These are phyloP conservation scores for Hippophae rhamnoides DNA, from an alignment of 306 rosid species.

Conservation along the genomic window DNA sequence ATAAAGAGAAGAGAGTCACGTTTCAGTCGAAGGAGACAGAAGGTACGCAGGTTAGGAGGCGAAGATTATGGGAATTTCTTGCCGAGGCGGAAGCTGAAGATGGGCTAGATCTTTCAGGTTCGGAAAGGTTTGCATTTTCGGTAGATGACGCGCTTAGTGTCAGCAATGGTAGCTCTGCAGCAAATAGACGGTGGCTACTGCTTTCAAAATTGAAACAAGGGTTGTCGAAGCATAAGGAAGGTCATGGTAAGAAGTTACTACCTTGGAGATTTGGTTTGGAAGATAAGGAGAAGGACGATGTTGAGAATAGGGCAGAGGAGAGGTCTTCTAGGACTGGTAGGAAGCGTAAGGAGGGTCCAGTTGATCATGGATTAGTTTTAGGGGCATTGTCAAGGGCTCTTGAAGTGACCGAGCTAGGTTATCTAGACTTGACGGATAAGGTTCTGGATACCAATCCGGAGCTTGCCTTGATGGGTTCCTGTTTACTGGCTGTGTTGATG, in stretches of 20 bases:
- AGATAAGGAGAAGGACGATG: conserved; percentile 61
- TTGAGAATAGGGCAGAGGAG: conserved; percentile 37
- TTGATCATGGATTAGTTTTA: conserved; percentile 67
- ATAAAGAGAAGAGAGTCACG: conserved; percentile 43
- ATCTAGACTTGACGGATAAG: conserved; percentile 82
- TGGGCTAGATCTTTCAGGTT: conserved; percentile 89
- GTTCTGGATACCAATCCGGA: conserved; percentile 70
- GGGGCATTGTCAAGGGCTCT: conserved; percentile 74
- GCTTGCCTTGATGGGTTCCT: conserved; percentile 88
- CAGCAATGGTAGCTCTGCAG: conserved; percentile 69
- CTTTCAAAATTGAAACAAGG: conserved; percentile 72
- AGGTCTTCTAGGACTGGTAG: conserved; percentile 36
- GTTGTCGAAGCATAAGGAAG: conserved; percentile 70
- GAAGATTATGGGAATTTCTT: conserved; percentile 69
- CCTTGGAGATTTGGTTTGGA: conserved; percentile 60
- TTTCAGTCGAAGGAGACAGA: conserved; percentile 27
- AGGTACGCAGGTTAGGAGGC: conserved; percentile 29
- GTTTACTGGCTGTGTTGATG: conserved; percentile 73
- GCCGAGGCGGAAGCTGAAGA: conserved; percentile 70
- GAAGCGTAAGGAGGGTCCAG: conserved; percentile 69
- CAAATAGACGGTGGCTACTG: conserved; percentile 63
- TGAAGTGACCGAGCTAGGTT: conserved; percentile 56
- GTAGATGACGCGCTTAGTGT: conserved; percentile 80
- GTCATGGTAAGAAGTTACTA: conserved; percentile 39
- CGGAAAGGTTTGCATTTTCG: conserved; percentile 84